Evolutionary conservation across 192 early-diverging fungal species (phyloP).

Genomic region (Funneliformis mosseae): DNA sequence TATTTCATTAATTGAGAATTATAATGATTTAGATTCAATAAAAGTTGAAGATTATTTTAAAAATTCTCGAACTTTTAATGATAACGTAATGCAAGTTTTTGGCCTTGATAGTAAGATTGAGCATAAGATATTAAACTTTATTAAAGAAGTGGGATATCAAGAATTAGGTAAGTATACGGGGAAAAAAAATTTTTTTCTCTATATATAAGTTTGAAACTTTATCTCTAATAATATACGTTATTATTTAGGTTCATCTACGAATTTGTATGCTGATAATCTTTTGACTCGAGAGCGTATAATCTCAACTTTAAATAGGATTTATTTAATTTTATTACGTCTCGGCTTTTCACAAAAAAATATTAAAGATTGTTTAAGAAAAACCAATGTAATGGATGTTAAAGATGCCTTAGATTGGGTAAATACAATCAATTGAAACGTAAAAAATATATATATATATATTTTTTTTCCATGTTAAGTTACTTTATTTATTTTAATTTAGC

Average conservation of each 20-base stretch:
- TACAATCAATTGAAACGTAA: not conserved
- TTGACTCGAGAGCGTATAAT: slow-evolving; percentile 44
- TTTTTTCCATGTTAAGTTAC: not conserved
- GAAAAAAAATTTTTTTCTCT: not conserved
- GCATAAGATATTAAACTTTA: slow-evolving; percentile 38
- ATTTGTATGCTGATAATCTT: slow-evolving; percentile 35
- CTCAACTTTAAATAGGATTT: slow-evolving; percentile 49
- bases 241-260: not conserved
- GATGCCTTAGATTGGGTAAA: slow-evolving; percentile 59
- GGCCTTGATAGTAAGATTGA: slow-evolving; percentile 44
- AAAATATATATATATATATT: not conserved
- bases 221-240: not conserved
- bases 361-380: slow-evolving; percentile 44
- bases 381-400: slow-evolving; percentile 42
- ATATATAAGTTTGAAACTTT: not conserved
- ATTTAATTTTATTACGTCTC: slow-evolving; percentile 46
- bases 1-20: slow-evolving; percentile 38
- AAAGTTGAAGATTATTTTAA: slow-evolving; percentile 46
- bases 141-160: slow-evolving; percentile 42
- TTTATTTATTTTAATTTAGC: slow-evolving; percentile 15
- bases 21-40: slow-evolving; percentile 31
- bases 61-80: slow-evolving; percentile 39
- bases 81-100: slow-evolving; percentile 40
- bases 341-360: slow-evolving; percentile 51
- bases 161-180: slow-evolving; percentile 30